These are phyloP conservation scores for Apiospora sp. DNA, from an alignment of 2,329 filamentous ascomycete genomes.

Conservation along the genomic window DNA sequence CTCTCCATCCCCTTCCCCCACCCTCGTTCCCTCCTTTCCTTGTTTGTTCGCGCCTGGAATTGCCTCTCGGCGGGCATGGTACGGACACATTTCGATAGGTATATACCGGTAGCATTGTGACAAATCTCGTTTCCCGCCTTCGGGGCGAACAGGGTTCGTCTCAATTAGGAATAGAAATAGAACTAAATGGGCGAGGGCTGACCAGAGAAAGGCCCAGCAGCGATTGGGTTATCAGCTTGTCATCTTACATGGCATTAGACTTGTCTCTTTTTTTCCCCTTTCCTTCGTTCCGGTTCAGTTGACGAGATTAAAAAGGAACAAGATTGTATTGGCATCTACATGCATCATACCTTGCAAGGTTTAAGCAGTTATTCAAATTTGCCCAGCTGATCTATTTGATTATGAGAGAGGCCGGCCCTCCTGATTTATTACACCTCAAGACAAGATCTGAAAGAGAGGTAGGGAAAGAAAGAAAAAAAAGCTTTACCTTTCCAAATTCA, in stretches of 20 bases:
- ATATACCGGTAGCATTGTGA: not conserved
- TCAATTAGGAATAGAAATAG: not conserved
- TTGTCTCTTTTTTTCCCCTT: not conserved
- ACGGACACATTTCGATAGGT: too few species aligned
- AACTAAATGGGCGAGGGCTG: not conserved
- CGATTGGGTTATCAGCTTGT: slow-evolving; percentile 9
- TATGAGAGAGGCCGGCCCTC: not conserved
- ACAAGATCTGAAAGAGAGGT: not conserved
- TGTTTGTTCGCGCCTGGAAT: not conserved
- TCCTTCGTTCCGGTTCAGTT: not conserved
- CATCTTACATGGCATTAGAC: not conserved
- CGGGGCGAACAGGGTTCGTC: not conserved
- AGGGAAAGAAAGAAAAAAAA: not conserved
- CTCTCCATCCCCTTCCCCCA: not conserved
- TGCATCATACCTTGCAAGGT: not conserved
- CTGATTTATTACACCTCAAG: not conserved
- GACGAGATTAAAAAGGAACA: not conserved
- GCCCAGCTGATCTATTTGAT: not conserved
- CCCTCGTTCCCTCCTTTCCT: not conserved
- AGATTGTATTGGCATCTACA: not conserved
- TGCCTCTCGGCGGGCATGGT: not conserved
- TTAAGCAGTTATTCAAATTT: not conserved
- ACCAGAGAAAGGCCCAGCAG: not conserved
- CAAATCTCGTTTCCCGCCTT: not conserved
- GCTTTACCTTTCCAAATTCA: not conserved